phyloP scores from a whole-genome alignment of 805 yeast species.

The Cyberlindnera galapagoensis region DNA sequence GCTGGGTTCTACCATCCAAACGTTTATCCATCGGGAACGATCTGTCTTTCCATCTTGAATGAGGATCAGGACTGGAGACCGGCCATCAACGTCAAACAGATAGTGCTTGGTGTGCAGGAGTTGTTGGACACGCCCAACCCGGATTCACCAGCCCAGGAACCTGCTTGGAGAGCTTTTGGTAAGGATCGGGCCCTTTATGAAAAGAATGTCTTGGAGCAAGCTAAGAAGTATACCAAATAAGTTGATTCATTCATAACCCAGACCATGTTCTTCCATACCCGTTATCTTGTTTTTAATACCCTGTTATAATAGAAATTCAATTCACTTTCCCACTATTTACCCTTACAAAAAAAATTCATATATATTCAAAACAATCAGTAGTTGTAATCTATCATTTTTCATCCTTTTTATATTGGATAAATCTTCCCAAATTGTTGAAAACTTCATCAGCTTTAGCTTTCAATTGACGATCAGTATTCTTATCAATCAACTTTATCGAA shows the following conservation, averaged over 20 bases:
- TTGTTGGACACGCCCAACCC: slow-evolving; percentile 87
- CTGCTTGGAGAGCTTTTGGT: slow-evolving; percentile 85
- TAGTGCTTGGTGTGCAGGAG: slow-evolving; percentile 88
- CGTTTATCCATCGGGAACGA: slow-evolving; percentile 95
- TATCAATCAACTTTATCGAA: slow-evolving; percentile 58
- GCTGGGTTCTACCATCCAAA: slow-evolving; percentile 93
- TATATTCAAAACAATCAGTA: too few species aligned
- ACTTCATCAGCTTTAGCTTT: slow-evolving; percentile 65
- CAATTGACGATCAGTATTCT: slow-evolving; percentile 48
- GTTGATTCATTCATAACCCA: not conserved
- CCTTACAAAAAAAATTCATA: not conserved
- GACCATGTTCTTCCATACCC: not conserved
- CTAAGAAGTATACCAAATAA: slow-evolving; percentile 51
- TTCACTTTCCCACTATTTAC: too few species aligned
- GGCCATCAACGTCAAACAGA: slow-evolving; percentile 85
- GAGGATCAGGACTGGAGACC: slow-evolving; percentile 99
- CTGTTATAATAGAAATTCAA: not conserved
- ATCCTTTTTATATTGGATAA: slow-evolving; percentile 64
- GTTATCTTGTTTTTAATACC: not conserved
- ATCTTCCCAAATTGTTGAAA: slow-evolving; percentile 59
- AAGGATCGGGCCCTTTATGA: slow-evolving; percentile 66
- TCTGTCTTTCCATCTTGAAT: slow-evolving; percentile 86
- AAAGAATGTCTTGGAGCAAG: slow-evolving; percentile 75
- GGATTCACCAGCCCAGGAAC: slow-evolving; percentile 94
- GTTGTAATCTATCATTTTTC: slow-evolving; percentile 26